A percentile compares a stretch with the other conserved stretches of the same genome.
These are phyloP conservation scores for Aspergillus phoenicis DNA, from an alignment of 2,329 filamentous ascomycete species.

Conservation along the genomic window DNA sequence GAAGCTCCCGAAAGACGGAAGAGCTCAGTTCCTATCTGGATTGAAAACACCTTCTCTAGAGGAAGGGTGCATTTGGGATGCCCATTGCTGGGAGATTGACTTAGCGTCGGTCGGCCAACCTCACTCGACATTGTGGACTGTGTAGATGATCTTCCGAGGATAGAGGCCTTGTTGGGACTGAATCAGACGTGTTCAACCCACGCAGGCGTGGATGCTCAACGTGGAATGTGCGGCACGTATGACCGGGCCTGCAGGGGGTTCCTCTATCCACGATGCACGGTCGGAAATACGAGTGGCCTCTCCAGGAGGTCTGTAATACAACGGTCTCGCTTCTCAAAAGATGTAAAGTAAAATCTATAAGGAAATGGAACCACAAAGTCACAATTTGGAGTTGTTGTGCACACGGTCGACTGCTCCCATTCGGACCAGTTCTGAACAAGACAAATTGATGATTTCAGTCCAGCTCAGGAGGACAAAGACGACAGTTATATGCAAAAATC, in stretches of 20 bases:
- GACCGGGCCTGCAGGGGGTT: neutral
- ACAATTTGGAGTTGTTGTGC: neutral
- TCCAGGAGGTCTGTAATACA: neutral
- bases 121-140: neutral
- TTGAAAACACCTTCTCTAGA: constrained; percentile 66
- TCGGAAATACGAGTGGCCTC: neutral
- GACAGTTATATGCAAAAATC: too few relatives aligned
- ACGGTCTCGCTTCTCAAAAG: neutral
- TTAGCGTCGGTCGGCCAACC: neutral
- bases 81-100: neutral
- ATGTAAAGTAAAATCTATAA: neutral
- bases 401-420: neutral
- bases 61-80: constrained; percentile 44
- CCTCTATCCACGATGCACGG: neutral
- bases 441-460: neutral
- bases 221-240: neutral
- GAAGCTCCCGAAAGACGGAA: constrained; percentile 71
- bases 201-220: neutral
- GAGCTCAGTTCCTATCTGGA: constrained; percentile 70
- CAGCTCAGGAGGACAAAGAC: neutral
- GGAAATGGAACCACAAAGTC: neutral
- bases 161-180: neutral
- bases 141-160: neutral
- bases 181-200: neutral
- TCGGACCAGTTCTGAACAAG: neutral